Percentiles rank a stretch among this genome's conserved stretches.
Conservation (phyloP, 352 stramenopile genomes). For the Thraustochytrium sp. region DNA sequence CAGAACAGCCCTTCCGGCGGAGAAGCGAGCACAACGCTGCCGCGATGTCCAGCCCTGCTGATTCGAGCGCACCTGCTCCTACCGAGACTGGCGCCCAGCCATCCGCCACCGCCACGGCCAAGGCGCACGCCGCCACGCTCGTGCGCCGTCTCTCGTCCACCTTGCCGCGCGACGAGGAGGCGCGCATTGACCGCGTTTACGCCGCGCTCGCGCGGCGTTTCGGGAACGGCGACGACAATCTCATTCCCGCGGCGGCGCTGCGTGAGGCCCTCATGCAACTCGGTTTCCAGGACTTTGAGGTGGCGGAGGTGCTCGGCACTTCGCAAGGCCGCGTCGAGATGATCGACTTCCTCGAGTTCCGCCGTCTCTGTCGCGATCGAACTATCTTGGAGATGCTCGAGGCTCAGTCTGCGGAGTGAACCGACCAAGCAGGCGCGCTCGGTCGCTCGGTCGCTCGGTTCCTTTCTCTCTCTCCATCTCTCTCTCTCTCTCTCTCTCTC, state of each 20-base stretch:
- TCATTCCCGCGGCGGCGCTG: background rate
- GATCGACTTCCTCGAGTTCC: background rate
- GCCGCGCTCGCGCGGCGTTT: background rate
- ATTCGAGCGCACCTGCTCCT: background rate
- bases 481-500: too few species aligned
- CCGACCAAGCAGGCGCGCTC: too few species aligned
- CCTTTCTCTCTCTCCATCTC: too few species aligned
- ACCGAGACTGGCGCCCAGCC: background rate
- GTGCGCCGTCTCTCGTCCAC: background rate
- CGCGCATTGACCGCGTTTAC: background rate
- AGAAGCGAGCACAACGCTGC: background rate
- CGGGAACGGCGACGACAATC: background rate
- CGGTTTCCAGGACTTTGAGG: background rate
- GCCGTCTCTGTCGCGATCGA: background rate
- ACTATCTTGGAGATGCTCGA: background rate
- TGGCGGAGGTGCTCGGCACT: background rate
- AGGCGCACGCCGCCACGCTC: background rate
- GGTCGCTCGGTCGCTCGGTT: too few species aligned
- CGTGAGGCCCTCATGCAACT: background rate
- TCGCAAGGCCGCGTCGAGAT: background rate
- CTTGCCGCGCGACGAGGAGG: background rate
- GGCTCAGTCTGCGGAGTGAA: background rate
- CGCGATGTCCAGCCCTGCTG: background rate
- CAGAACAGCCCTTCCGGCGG: background rate
- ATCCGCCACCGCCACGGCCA: background rate